Evolutionary conservation across 2,329 filamentous ascomycete species (phyloP).

Genomic region (Colletotrichum gloeosporioides): DNA sequence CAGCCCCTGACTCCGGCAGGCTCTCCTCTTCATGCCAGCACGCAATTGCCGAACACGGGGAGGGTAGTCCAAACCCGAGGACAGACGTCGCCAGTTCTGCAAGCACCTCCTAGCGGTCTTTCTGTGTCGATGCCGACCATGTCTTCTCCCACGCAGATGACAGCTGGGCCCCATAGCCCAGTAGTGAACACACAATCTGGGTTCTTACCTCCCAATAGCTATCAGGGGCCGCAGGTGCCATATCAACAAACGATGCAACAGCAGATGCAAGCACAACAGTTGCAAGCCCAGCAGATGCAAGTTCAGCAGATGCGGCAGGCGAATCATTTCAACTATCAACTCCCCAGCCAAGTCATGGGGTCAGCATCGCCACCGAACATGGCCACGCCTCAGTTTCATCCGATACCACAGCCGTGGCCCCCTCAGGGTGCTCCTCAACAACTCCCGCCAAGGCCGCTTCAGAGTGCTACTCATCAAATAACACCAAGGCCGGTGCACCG

Average conservation of each 20-base stretch:
- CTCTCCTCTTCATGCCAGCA: slow-evolving; percentile 1
- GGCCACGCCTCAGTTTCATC: neutral
- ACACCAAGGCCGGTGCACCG: neutral
- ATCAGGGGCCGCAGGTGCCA: neutral
- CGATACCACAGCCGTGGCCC: neutral
- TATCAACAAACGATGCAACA: neutral
- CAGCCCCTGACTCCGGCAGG: slow-evolving; percentile 8
- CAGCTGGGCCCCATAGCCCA: neutral
- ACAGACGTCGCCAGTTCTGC: slow-evolving; percentile 1
- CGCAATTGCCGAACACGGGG: neutral
- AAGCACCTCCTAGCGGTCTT: slow-evolving; percentile 1
- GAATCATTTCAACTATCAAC: neutral
- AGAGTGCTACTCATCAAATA: neutral
- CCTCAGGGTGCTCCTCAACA: neutral
- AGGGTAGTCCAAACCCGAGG: neutral
- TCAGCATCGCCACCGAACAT: neutral
- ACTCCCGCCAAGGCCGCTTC: neutral
- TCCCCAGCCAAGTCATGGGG: neutral
- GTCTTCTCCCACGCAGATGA: neutral
- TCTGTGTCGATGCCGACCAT: slow-evolving; percentile 3
- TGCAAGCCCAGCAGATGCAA: neutral
- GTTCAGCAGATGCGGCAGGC: neutral
- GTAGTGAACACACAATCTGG: neutral
- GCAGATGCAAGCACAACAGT: neutral
- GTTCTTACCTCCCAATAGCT: neutral